A percentile compares a stretch with the other conserved stretches of the same genome.
phyloP scores from a whole-genome alignment of 768 basidiomycete species.

The Pleurotus tuber-regium region DNA sequence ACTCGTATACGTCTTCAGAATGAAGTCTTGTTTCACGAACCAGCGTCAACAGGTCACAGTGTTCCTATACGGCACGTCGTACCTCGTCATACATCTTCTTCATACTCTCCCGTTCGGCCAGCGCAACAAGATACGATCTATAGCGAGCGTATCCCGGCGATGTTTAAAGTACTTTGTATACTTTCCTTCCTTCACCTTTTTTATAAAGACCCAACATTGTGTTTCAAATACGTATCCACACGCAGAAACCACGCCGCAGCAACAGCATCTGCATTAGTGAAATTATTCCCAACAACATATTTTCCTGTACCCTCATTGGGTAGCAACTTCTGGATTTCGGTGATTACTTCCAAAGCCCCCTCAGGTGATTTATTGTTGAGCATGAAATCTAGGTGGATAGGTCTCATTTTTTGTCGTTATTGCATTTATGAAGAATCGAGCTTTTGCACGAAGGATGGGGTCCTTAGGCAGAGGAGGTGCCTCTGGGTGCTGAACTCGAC shows the following conservation, averaged over 20 bases:
- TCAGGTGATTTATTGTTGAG: neutral
- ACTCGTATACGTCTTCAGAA: too few relatives aligned
- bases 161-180: neutral
- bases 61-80: too few relatives aligned
- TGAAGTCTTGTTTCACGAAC: too few relatives aligned
- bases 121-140: neutral
- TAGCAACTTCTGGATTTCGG: neutral
- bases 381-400: neutral
- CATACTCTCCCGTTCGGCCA: neutral
- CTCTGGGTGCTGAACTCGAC: neutral
- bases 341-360: neutral
- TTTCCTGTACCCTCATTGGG: neutral
- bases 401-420: neutral
- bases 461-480: neutral
- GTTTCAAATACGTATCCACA: neutral
- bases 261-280: neutral
- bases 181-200: neutral
- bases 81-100: neutral
- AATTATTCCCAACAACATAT: neutral
- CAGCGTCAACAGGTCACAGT: too few relatives aligned
- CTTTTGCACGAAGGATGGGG: neutral
- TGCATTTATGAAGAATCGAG: neutral
- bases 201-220: conserved; percentile 1
- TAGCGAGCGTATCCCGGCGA: neutral
- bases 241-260: neutral